phyloP scores from a whole-genome alignment of 192 early-diverging fungal genomes.

The Piromyces sp. region DNA sequence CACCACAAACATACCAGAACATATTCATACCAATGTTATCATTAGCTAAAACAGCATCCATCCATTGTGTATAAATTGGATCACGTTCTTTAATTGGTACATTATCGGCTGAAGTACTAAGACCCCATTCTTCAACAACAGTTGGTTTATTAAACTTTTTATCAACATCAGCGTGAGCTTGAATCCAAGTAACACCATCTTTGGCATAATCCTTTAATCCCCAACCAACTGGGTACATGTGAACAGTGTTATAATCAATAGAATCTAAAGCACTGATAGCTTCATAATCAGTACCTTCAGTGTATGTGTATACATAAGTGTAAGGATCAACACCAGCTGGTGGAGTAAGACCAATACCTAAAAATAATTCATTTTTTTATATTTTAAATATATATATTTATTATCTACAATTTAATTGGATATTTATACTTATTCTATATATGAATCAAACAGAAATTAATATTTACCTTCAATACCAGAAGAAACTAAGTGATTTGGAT shows the following conservation, averaged over 20 bases:
- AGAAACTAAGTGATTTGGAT: slow-evolving; percentile 17
- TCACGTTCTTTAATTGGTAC: neutral
- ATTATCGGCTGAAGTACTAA: neutral
- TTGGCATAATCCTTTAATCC: neutral
- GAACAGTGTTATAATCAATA: neutral
- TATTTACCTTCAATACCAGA: slow-evolving; percentile 16
- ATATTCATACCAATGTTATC: neutral
- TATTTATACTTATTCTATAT: no score
- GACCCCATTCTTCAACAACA: neutral
- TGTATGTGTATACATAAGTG: neutral
- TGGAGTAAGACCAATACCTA: neutral
- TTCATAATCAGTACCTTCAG: neutral
- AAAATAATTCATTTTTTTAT: no score
- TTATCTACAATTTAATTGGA: no score
- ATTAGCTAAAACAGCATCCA: neutral
- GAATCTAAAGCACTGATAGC: neutral
- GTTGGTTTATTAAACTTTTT: neutral
- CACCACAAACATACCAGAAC: neutral
- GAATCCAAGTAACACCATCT: neutral
- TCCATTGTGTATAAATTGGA: neutral
- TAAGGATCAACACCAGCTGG: neutral
- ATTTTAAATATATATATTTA: no score
- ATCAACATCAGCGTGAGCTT: neutral
- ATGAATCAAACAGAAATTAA: no score
- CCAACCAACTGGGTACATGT: neutral